Evolutionary conservation across 208 protist genomes (phyloP).

Genomic region (Trichomonas gallinae): DNA sequence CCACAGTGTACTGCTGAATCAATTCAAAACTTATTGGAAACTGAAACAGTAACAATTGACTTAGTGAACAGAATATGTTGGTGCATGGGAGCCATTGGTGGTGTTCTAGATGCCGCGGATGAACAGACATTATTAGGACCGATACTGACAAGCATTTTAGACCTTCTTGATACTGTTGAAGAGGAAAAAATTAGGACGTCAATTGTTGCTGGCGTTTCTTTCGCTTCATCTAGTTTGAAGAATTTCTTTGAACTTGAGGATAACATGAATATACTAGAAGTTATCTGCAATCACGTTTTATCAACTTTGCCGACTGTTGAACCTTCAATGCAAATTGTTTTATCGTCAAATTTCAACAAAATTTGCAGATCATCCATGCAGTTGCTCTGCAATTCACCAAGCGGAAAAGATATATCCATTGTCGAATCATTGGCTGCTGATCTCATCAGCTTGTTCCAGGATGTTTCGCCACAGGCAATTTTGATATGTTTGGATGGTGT

Average conservation of each 20-base stretch:
- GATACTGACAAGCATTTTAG: background rate
- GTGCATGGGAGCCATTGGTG: background rate
- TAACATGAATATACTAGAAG: background rate
- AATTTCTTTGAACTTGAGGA: background rate
- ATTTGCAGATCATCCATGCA: background rate
- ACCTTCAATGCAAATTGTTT: background rate
- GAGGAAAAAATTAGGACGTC: background rate
- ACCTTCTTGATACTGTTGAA: background rate
- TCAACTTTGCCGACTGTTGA: background rate
- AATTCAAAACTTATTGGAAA: background rate
- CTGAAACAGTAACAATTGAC: background rate
- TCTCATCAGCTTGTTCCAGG: background rate
- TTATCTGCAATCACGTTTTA: background rate
- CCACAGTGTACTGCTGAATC: background rate
- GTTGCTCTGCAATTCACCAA: background rate
- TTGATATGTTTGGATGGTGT: background rate
- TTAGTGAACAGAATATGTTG: background rate
- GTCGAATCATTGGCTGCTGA: background rate
- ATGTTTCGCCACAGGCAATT: background rate
- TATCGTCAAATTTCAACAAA: background rate
- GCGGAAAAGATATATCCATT: background rate
- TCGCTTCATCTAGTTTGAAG: background rate
- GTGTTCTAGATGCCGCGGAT: background rate
- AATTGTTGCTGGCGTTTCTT: background rate
- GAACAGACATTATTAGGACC: background rate